A percentile compares a stretch with the other conserved stretches of the same genome.
These are phyloP conservation scores for Rhizoclosmatium sp. DNA, from an alignment of 192 early-diverging fungal genomes.

Conservation along the genomic window DNA sequence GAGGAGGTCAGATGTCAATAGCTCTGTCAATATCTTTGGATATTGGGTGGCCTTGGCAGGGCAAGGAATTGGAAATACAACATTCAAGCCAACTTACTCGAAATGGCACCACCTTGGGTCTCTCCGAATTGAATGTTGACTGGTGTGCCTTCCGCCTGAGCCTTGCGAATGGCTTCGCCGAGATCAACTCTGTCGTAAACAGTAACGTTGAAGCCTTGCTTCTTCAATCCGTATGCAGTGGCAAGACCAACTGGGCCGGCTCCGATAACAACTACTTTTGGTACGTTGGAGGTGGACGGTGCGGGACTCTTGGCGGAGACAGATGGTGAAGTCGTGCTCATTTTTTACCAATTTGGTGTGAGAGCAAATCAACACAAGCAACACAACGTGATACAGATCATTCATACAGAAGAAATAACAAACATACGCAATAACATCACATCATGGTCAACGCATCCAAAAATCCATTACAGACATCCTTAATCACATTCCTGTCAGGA, in stretches of 20 bases:
- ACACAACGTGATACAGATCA: too few species aligned
- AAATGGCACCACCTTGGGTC: constrained; percentile 7
- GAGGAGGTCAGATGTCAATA: too few species aligned
- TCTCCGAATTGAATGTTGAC: constrained; percentile 23
- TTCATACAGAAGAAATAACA: neutral
- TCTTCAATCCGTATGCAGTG: constrained; percentile 14
- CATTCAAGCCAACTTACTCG: too few species aligned
- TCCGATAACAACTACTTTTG: constrained; percentile 7
- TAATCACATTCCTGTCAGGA: constrained; percentile 84
- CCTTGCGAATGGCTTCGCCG: neutral
- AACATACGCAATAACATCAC: constrained; percentile 6
- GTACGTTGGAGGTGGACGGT: too few species aligned
- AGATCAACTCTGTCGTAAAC: constrained; percentile 13
- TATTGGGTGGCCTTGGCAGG: too few species aligned
- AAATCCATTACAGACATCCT: constrained; percentile 87
- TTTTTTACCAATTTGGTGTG: too few species aligned
- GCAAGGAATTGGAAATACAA: too few species aligned
- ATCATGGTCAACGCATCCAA: constrained; percentile 79
- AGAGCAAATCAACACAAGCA: too few species aligned
- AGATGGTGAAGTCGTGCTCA: too few species aligned
- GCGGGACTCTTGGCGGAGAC: too few species aligned
- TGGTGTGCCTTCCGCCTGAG: neutral
- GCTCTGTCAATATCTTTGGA: too few species aligned
- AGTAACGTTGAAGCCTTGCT: constrained; percentile 15
- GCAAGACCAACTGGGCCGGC: constrained; percentile 19